Base-by-base conservation (phyloP, 1,284 basidiomycete species). In the Microbotryum silenes-acaulis region DNA sequence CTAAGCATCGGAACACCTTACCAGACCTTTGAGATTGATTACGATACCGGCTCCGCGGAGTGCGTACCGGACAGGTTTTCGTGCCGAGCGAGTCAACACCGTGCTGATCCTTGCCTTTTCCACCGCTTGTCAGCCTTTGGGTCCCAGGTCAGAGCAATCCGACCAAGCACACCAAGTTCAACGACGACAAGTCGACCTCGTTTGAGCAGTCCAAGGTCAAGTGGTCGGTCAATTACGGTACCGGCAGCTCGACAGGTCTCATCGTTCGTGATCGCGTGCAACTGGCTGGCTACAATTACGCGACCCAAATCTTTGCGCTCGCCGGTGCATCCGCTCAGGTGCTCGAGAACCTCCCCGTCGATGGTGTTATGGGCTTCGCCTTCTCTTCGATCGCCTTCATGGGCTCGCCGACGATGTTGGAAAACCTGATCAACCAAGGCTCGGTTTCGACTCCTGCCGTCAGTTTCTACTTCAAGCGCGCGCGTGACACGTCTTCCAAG, bases 361-460 rank as follows among this genome's bases (percentile, higher is more conserved):
- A 61, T 31, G 60, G 60, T 3, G 12, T 60, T 16, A 51, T 57
- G 56, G 56, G 53, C n/a, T 29, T 69, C 29, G 62, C 58, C 10
- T 69, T 69, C 56, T 64, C 62, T 29, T 65, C 67, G 6, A 69
- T 67, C 50, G 63, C 68, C 8, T 64, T 60, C 4, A 21, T 56
- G n/a, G 68, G 68, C 31, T 63, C 65, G 12, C 68, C 68, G 8
- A 69, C 68, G 3, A 52, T 58, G 33, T 67, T 69, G 31, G 66
- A 69, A 47, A 67, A 67, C 56, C 48, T 61, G 46, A 69, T 69
- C 57, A 59, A 37, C 10, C 42, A 37, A 21, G 50, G 49, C 27
- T 23, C 45, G 21, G 55, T 69, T 20, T 47, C 57, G 31, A 60
- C 60, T 49, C 65, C 59, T 8, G 64, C 64, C 60, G 64, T 68